A percentile compares a stretch with the other conserved stretches of the same genome.
Conservation (phyloP, 2,329 filamentous ascomycete genomes). For the Talaromyces sp. region DNA sequence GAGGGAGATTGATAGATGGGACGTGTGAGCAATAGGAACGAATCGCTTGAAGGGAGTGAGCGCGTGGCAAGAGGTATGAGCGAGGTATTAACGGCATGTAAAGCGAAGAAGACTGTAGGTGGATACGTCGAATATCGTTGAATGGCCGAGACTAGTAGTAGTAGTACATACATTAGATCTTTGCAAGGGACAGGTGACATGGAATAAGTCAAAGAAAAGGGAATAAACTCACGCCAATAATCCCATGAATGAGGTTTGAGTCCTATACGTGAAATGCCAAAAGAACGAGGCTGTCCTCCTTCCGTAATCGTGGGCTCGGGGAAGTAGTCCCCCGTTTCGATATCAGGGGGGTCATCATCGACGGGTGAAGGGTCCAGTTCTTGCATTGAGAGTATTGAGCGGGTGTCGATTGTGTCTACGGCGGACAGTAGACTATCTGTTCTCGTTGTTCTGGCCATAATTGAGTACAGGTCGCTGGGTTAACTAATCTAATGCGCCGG, state of each 20-base stretch:
- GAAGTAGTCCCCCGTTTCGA: conserved; percentile 49
- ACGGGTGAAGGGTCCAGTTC: conserved; percentile 81
- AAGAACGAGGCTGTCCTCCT: conserved; percentile 15
- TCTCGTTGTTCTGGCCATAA: conserved; percentile 11
- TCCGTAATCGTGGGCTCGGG: conserved; percentile 21
- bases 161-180: background rate
- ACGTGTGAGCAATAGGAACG: conserved; percentile 82
- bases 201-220: background rate
- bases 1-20: conserved; percentile 85
- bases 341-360: conserved; percentile 47
- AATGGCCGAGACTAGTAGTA: conserved; percentile 59
- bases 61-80: conserved; percentile 70
- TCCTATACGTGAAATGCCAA: conserved; percentile 37
- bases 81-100: conserved; percentile 78
- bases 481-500: background rate
- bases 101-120: conserved; percentile 67
- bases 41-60: conserved; percentile 69
- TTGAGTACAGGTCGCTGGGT: background rate
- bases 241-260: conserved; percentile 66
- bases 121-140: conserved; percentile 89
- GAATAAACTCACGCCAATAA: conserved; percentile 61
- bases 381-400: conserved; percentile 60
- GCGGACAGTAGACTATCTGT: conserved; percentile 17
- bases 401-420: conserved; percentile 28
- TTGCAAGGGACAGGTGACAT: background rate